Conservation (phyloP, 2,329 filamentous ascomycete genomes). For the Penicillium sclerotiorum region DNA sequence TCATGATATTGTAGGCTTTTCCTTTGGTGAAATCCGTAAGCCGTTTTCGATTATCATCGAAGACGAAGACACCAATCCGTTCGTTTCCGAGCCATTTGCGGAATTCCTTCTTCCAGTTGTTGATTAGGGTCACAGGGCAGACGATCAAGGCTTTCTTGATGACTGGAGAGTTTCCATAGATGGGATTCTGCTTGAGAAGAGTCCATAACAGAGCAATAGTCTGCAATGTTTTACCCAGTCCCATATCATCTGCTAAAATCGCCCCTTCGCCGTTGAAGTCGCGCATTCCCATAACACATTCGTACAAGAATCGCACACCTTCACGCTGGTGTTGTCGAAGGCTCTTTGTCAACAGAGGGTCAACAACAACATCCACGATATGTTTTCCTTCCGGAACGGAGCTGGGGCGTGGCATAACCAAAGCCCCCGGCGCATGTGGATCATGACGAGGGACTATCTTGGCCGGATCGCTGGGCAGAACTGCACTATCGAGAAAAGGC, state of each 20-base stretch:
- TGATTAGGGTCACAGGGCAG: slow-evolving; percentile 71
- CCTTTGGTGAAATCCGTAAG: slow-evolving; percentile 71
- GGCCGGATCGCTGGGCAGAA: slow-evolving; percentile 48
- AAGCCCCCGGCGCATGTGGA: slow-evolving; percentile 59
- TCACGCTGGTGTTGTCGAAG: slow-evolving; percentile 69
- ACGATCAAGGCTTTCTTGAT: slow-evolving; percentile 73
- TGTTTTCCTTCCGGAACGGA: slow-evolving; percentile 62
- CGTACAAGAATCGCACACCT: slow-evolving; percentile 71
- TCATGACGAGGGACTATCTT: slow-evolving; percentile 67
- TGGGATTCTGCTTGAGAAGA: slow-evolving; percentile 70
- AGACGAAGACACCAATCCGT: slow-evolving; percentile 68
- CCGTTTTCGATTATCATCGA: slow-evolving; percentile 61
- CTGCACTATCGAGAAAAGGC: slow-evolving; percentile 59
- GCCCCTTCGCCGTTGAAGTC: slow-evolving; percentile 67
- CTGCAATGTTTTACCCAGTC: slow-evolving; percentile 72
- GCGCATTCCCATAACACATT: slow-evolving; percentile 75
- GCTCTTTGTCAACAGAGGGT: slow-evolving; percentile 65
- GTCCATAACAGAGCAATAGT: slow-evolving; percentile 74
- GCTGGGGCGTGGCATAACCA: slow-evolving; percentile 67
- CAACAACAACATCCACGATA: slow-evolving; percentile 72
- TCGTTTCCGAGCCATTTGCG: slow-evolving; percentile 74
- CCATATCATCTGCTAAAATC: slow-evolving; percentile 76
- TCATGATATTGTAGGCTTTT: slow-evolving; percentile 69
- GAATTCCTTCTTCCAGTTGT: slow-evolving; percentile 74
- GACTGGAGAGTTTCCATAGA: slow-evolving; percentile 61